Conservation (phyloP, 2,329 filamentous ascomycete species). For the Cladosporium cucumerinum region DNA sequence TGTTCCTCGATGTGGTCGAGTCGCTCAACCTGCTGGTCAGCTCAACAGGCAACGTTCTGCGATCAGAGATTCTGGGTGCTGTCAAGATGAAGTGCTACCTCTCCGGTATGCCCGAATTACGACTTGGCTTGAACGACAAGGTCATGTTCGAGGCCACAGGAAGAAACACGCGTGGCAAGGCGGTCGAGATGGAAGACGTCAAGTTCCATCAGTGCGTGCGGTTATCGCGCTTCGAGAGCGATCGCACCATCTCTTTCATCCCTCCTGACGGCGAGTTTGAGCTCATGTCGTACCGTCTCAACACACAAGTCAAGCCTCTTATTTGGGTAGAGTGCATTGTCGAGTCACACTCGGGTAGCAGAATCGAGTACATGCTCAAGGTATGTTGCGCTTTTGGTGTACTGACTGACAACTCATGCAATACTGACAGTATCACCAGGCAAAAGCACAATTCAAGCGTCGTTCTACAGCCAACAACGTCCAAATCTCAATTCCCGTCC, state of each 20-base stretch:
- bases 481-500: conserved; percentile 94
- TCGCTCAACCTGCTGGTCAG: conserved; percentile 94
- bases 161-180: conserved; percentile 87
- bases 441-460: conserved; percentile 95
- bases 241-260: conserved; percentile 97
- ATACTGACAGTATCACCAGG: conserved; percentile 43
- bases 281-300: conserved; percentile 97
- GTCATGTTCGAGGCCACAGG: conserved; percentile 99
- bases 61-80: conserved; percentile 92
- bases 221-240: conserved; percentile 94
- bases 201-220: conserved; percentile 99
- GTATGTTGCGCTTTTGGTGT: conserved; percentile 33
- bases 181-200: conserved; percentile 99
- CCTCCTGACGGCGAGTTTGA: conserved; percentile 98
- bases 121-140: conserved; percentile 94
- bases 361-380: conserved; percentile 99
- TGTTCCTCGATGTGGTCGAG: conserved; percentile 96
- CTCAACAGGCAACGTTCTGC: conserved; percentile 87
- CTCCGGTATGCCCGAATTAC: conserved; percentile 94
- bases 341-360: conserved; percentile 88
- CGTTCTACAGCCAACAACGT: conserved; percentile 98
- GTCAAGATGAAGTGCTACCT: conserved; percentile 99
- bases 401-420: neutral
- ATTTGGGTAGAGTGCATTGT: conserved; percentile 99
- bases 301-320: conserved; percentile 96